Percentiles rank a stretch among this genome's conserved stretches.
phyloP scores from a whole-genome alignment of 75 land plant species.

The Pinus tabuliformis region DNA sequence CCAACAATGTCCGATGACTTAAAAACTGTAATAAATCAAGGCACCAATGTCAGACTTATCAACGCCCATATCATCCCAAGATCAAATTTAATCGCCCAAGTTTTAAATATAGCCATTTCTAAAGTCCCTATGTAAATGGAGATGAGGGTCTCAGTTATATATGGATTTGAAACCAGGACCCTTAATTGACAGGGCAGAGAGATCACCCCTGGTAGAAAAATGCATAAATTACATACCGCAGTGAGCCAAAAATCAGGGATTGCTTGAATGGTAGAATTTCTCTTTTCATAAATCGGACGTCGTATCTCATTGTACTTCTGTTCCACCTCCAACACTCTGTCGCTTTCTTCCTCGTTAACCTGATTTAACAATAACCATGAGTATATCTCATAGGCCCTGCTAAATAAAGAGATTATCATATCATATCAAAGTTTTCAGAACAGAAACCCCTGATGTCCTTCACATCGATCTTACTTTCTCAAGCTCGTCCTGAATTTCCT shows the following conservation, averaged over 20 bases:
- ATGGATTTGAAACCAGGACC: no score
- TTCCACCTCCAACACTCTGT: conserved; percentile 86
- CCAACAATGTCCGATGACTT: conserved; percentile 85
- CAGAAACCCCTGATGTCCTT: not conserved
- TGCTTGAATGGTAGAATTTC: conserved; percentile 78
- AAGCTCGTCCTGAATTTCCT: conserved; percentile 92
- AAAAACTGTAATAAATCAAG: conserved; percentile 56
- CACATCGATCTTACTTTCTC: conserved; percentile 52
- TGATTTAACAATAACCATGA: conserved; percentile 9
- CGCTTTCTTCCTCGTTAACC: conserved; percentile 97
- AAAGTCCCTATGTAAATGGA: no score
- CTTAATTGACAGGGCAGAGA: not conserved
- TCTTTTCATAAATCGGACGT: conserved; percentile 68
- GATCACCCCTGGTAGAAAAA: not conserved
- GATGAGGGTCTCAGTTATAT: no score
- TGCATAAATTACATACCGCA: conserved; percentile 49
- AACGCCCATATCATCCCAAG: no score
- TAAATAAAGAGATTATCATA: no score
- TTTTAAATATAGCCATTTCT: no score
- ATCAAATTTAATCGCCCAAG: no score
- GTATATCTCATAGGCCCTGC: no score
- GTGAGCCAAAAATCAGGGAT: conserved; percentile 96
- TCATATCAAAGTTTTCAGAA: no score
- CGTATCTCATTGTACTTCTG: conserved; percentile 89
- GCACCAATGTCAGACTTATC: not conserved